Base-by-base conservation (phyloP, 352 stramenopile genomes). In the Phytophthora podocarpi region DNA sequence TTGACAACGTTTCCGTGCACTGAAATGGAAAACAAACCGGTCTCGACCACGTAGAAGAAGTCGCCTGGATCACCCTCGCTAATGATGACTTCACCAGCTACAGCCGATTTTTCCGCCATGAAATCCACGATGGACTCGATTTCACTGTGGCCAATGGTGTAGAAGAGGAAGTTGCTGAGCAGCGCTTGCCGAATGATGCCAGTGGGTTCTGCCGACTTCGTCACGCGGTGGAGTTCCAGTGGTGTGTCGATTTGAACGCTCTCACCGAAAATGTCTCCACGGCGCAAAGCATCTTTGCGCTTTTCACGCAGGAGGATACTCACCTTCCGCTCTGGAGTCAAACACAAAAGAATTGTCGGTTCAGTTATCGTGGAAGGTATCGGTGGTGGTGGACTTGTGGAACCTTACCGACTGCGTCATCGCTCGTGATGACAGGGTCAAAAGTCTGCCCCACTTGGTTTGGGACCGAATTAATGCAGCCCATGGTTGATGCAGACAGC, bases 1-100 rank as follows among this genome's bases (percentile, higher is more conserved):
- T 86, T 87, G 8, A 98, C 83, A 31, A 91, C 68, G 26, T 87
- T 80, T 15, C 82, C 88, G 28, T 93, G 78, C 3, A 98, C 87
- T 15, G 80, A 82, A 68, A 98, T 93, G 52, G 80, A 88, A 48
- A 97, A 96, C 11, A 85, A 76, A 16, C 95, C 95, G 5, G 57
- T 76, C 57, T 92, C 85, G 21, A 92, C 78, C 20, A 93, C 77
- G 50, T 94, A 93, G 40, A 93, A 89, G 64, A 77, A 94, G 55
- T 94, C 85, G 3, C 84, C 85, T n/a, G 56, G 51, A 34, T 90
- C 78, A 12, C 82, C 85, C 35, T 93, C 74, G 8, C 41, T 78
- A 53, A 90, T 90, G 59, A 90, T 59, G 11, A 82, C 63, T 36
- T 89, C 77, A 2, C 52, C 68, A 13, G 61, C 60, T 5, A 57